Base-by-base conservation (phyloP, 352 stramenopile genomes). In the Globisporangium abappressorium region DNA sequence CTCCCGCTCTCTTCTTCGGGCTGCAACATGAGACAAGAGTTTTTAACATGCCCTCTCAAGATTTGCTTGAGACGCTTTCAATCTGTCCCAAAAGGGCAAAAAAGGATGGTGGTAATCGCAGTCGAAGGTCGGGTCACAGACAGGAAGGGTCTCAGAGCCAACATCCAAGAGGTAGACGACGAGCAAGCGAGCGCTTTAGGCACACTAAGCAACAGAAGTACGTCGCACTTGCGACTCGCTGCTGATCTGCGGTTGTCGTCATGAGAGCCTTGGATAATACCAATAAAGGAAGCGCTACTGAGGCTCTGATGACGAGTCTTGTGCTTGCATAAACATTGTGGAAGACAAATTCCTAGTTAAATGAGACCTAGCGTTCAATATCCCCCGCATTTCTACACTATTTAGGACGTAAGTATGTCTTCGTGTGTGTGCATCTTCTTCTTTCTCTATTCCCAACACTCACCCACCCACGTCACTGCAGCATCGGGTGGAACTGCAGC, bases 401-500 rank as follows among this genome's bases (percentile, higher is more conserved):
- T 33, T 4, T 5, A 33, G 30, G 30, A 33, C 34, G 34, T 38
- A 12, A 38, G 7, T 38, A 3, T 38, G 9, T 38, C 34, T 9
- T 14, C 34, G 34, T 12, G 9, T 14, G 9, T 38, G 34, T 38
- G 15, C n/a, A n/a, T 51, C 1, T 22, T 49, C 43, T 49, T 49
- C 41, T 47, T 46, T 28, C n/a, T 56, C n/a, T 56, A 56, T 56
- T 56, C 49, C 22, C 49, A 18, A 5, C n/a, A 30, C 22, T 55
- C 47, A 15, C 41, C 14, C 41, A 26, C n/a, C n/a, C 9, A 5
- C 47, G 4, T 46, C 38, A 46, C 49, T 84, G 81, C 28, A 86
- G 64, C 30, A 87, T 58, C 22, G 74, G 79, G 46, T 78, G 80
- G 62, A 84, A 80, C 41, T 84, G 80, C 43, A 93, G 73, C 62